These are phyloP conservation scores for Blastocystis hominis DNA, from an alignment of 352 stramenopile species.

Conservation along the genomic window DNA sequence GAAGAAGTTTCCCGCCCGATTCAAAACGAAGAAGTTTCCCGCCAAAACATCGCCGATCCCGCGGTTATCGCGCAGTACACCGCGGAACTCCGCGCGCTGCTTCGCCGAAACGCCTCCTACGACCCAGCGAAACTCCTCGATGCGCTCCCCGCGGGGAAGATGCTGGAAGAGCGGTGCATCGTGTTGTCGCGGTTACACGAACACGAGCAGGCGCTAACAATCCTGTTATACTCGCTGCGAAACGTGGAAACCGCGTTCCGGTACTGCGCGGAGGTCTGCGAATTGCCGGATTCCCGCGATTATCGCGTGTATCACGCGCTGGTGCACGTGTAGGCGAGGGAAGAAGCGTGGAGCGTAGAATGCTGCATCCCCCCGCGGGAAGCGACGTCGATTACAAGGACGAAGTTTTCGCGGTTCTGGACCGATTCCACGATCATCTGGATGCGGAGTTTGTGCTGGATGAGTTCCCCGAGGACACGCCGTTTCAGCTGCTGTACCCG, in stretches of 20 bases:
- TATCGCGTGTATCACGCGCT: neutral
- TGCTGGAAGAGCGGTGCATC: constrained; percentile 11
- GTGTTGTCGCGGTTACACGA: constrained; percentile 1
- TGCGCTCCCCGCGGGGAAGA: neutral
- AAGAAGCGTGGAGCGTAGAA: neutral
- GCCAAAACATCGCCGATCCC: neutral
- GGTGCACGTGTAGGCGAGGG: neutral
- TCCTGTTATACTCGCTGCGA: neutral
- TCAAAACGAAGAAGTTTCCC: neutral
- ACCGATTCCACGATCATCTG: constrained; percentile 16
- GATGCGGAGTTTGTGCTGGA: neutral
- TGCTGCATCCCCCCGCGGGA: neutral
- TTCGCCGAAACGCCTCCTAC: neutral
- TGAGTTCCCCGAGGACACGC: neutral
- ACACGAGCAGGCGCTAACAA: neutral
- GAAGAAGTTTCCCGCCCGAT: neutral
- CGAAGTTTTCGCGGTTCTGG: neutral
- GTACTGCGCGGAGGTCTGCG: neutral
- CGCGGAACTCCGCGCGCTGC: neutral
- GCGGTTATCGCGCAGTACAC: neutral
- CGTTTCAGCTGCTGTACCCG: constrained; percentile 6
- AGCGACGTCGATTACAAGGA: neutral
- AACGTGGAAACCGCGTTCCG: neutral
- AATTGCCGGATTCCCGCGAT: neutral
- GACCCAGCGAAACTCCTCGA: neutral